A percentile compares a stretch with the other conserved stretches of the same genome.
phyloP scores from a whole-genome alignment of 129 eudicot genomes.

The Saussurea involucrata region DNA sequence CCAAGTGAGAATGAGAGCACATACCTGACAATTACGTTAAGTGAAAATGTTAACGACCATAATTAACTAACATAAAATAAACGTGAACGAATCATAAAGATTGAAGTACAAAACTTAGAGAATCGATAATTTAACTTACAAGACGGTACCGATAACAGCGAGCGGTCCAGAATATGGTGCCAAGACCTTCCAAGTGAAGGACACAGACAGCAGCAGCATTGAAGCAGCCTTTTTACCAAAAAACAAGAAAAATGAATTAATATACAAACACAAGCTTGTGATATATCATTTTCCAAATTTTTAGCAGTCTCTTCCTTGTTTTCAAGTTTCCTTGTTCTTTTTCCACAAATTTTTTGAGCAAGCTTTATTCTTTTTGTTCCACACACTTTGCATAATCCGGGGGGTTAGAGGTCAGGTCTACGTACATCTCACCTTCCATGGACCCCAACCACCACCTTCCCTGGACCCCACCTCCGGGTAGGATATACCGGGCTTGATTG shows the following conservation, averaged over 20 bases:
- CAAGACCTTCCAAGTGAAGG: conserved; percentile 70
- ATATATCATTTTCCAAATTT: background rate
- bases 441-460: no score
- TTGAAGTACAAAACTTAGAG: background rate
- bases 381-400: no score
- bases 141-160: conserved; percentile 85
- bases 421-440: no score
- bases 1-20: conserved; percentile 94
- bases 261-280: background rate
- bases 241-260: background rate
- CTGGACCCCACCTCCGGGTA: background rate
- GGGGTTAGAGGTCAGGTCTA: no score
- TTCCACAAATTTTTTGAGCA: no score
- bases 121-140: conserved; percentile 53
- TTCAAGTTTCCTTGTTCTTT: no score
- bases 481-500: background rate
- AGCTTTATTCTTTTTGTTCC: no score
- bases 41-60: background rate
- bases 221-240: conserved; percentile 74
- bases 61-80: background rate
- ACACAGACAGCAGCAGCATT: conserved; percentile 85
- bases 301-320: no score
- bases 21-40: conserved; percentile 44
- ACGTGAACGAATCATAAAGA: background rate
- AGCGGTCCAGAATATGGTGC: conserved; percentile 90